phyloP scores from a whole-genome alignment of 2,329 filamentous ascomycete species.

The Exophiala lecanii-corni region DNA sequence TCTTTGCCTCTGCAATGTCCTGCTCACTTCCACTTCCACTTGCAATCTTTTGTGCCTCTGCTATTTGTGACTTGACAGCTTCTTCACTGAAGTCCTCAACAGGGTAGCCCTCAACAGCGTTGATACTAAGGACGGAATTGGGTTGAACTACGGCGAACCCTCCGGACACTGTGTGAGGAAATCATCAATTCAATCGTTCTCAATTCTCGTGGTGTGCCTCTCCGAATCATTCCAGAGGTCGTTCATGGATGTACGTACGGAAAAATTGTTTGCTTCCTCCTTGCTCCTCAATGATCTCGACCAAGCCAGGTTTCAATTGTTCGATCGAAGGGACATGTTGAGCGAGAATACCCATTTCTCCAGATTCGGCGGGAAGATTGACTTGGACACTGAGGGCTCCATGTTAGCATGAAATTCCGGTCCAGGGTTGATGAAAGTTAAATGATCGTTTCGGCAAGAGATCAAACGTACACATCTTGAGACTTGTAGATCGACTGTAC shows the following conservation, averaged over 20 bases:
- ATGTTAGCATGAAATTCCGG: constrained; percentile 9
- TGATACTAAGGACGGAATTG: constrained; percentile 92
- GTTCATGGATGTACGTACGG: too few species aligned
- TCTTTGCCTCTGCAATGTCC: constrained; percentile 98
- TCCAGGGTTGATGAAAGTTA: too few species aligned
- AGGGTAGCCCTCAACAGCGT: constrained; percentile 91
- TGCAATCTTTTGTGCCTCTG: constrained; percentile 93
- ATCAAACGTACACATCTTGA: constrained; percentile 60
- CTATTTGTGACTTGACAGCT: constrained; percentile 81
- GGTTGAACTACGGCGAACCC: constrained; percentile 97
- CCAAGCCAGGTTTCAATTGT: constrained; percentile 93
- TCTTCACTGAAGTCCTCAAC: constrained; percentile 95
- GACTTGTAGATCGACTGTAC: constrained; percentile 66
- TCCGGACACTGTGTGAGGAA: constrained; percentile 67
- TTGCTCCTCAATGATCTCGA: constrained; percentile 93
- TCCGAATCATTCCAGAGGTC: too few species aligned
- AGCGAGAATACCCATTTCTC: constrained; percentile 98
- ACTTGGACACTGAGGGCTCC: constrained; percentile 71
- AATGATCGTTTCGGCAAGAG: too few species aligned
- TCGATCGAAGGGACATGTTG: constrained; percentile 99
- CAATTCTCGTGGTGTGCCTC: too few species aligned
- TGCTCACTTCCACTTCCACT: constrained; percentile 87
- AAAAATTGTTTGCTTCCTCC: constrained; percentile 93
- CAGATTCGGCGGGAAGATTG: constrained; percentile 96
- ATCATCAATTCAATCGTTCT: too few species aligned